Base-by-base conservation (phyloP, 495 filamentous ascomycete genomes). In the Trichoderma erinaceum region DNA sequence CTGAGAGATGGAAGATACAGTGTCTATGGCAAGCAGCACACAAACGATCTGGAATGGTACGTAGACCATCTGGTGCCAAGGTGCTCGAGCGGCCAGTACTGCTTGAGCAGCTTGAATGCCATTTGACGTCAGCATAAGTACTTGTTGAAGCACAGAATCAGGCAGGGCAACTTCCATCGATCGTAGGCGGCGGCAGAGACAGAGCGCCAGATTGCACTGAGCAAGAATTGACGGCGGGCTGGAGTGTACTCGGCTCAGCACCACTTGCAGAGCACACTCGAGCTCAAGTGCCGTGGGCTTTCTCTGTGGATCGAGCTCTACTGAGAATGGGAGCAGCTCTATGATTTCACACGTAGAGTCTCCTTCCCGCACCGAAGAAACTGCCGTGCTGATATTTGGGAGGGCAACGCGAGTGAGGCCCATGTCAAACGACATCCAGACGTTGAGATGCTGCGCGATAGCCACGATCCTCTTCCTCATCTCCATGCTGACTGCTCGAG, bases 11-110 rank as follows among this genome's bases (percentile, higher is more conserved):
- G 81, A 81, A 11, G 79, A 73, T 0, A 76, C 70, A 0, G 75
- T 82, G 64, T 83, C 82, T 68, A 87, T 78, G 15, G 79, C 79
- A 10, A 87, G 76, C 16, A 85, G 77, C 4, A 83, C 70, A 66
- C 82, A 82, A 41, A 82, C 76, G 52, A 79, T 79, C 38, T 87
- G 84, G 64, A 87, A 85, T 2, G 84, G 80, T 1, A 83, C 79
- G 56, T 84, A 80, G 16, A 81, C 78, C 5, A 83, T 73, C 44
- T 85, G 81, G 66, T 83, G 82, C 84, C 84, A 87, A 0, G 82
- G 82, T 4, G 67, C 69, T 1, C 72, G 74, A 12, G 79, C 80
- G 15, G 75, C 76, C 4, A 66, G 52, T 2, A 72, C 58, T 16
- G 67, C 70, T 12, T 66, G 46, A 21, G 66, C 46, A 38, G 73